phyloP scores from a whole-genome alignment of 495 filamentous ascomycete genomes.

The Pyronema domesticum region DNA sequence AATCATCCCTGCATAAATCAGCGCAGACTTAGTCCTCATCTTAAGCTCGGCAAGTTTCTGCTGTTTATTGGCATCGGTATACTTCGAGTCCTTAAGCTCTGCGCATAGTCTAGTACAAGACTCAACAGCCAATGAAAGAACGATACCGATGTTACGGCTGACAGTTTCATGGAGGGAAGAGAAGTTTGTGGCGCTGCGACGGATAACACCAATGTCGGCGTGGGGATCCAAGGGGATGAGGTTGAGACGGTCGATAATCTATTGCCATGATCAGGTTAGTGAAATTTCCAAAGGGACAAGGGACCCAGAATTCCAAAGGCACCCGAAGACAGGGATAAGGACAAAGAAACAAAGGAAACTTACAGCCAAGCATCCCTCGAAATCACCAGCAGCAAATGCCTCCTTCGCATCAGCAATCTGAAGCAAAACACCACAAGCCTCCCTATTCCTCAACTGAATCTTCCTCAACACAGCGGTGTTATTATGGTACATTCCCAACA shows the following conservation, averaged over 20 bases:
- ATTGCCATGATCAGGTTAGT: not conserved
- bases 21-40: slow-evolving; percentile 66
- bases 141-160: slow-evolving; percentile 66
- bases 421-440: slow-evolving; percentile 53
- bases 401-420: slow-evolving; percentile 61
- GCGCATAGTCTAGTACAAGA: slow-evolving; percentile 63
- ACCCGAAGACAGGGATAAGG: not conserved
- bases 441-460: slow-evolving; percentile 36
- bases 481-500: slow-evolving; percentile 54
- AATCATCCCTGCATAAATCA: slow-evolving; percentile 86
- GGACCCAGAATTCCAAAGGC: not conserved
- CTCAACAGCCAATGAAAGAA: slow-evolving; percentile 82
- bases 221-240: slow-evolving; percentile 58
- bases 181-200: slow-evolving; percentile 57
- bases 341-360: slow-evolving; percentile 28
- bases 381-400: slow-evolving; percentile 48
- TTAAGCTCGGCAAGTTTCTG: slow-evolving; percentile 52
- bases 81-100: slow-evolving; percentile 43
- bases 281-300: slow-evolving; percentile 11
- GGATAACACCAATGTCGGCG: slow-evolving; percentile 55
- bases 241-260: slow-evolving; percentile 55
- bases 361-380: slow-evolving; percentile 68
- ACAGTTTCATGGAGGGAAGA: slow-evolving; percentile 54
- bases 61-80: slow-evolving; percentile 53
- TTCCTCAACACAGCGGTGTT: slow-evolving; percentile 15